phyloP scores from a whole-genome alignment of 108 stramenopile species.

The Fragilaria radians region DNA sequence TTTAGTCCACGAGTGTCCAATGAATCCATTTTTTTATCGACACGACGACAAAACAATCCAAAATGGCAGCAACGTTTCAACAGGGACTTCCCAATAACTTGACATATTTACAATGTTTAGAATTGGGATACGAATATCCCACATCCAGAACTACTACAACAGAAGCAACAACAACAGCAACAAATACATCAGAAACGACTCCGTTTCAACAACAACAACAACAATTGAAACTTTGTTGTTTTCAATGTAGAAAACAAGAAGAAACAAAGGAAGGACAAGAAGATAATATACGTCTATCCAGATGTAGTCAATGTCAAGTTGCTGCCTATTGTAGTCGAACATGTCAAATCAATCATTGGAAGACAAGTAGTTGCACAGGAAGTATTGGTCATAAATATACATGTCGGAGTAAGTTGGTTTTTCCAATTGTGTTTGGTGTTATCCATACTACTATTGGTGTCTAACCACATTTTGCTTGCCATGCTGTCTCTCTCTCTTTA shows the following conservation, averaged over 20 bases:
- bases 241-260: constrained; percentile 40
- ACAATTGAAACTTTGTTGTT: constrained; percentile 30
- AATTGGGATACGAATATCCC: constrained; percentile 64
- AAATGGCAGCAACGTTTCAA: too few relatives aligned
- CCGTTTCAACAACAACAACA: constrained; percentile 10
- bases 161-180: too few relatives aligned
- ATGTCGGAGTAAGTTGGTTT: constrained; percentile 33
- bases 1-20: too few relatives aligned
- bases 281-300: too few relatives aligned
- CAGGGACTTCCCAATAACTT: too few relatives aligned
- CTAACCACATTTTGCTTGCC: not conserved
- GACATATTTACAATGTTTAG: constrained; percentile 57
- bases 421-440: not conserved
- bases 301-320: constrained; percentile 59
- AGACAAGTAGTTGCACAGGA: constrained; percentile 34
- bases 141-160: too few relatives aligned
- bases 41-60: too few relatives aligned
- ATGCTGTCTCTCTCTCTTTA: not conserved
- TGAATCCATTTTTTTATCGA: too few relatives aligned
- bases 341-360: constrained; percentile 76
- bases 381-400: constrained; percentile 55
- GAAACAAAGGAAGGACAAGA: not conserved
- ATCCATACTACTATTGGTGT: not conserved
- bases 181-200: too few relatives aligned
- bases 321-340: constrained; percentile 69